Evolutionary conservation across 371 early-diverging fungal genomes (phyloP).

Genomic region (Hamiltosporidium magnivora): DNA sequence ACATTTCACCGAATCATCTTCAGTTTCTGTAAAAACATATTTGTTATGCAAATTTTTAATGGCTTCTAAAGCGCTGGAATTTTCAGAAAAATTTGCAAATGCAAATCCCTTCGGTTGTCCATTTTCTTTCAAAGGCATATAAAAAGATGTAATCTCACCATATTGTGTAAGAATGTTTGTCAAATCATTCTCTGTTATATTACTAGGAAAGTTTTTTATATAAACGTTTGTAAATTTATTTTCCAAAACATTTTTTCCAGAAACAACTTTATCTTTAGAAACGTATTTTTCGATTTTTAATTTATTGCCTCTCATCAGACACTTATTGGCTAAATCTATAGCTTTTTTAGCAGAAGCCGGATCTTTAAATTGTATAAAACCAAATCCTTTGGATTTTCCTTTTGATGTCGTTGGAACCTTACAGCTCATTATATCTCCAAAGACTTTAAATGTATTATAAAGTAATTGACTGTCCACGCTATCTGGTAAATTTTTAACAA

Average conservation of each 20-base stretch:
- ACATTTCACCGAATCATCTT: neutral
- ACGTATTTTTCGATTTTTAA: conserved; percentile 41
- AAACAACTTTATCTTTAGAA: conserved; percentile 13
- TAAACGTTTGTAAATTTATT: conserved; percentile 53
- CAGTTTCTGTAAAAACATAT: neutral
- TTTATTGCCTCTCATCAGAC: conserved; percentile 30
- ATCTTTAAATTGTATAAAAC: conserved; percentile 51
- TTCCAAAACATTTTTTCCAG: conserved; percentile 22
- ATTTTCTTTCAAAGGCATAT: conserved; percentile 33
- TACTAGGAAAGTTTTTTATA: conserved; percentile 52
- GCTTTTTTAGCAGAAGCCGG: conserved; percentile 49
- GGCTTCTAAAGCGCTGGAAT: conserved; percentile 42
- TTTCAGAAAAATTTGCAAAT: conserved; percentile 49
- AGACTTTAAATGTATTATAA: conserved; percentile 50
- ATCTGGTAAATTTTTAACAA: conserved; percentile 54
- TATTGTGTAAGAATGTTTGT: conserved; percentile 29
- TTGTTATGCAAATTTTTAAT: conserved; percentile 40
- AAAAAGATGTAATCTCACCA: conserved; percentile 51
- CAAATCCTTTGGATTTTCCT: conserved; percentile 52
- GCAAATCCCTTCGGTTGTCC: conserved; percentile 46
- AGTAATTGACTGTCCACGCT: conserved; percentile 44
- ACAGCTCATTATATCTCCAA: conserved; percentile 51
- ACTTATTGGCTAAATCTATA: conserved; percentile 37
- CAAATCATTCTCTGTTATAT: conserved; percentile 31
- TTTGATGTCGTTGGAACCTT: conserved; percentile 39